phyloP scores from a whole-genome alignment of 2,329 filamentous ascomycete species.

The Ophiostoma fasciatum region DNA sequence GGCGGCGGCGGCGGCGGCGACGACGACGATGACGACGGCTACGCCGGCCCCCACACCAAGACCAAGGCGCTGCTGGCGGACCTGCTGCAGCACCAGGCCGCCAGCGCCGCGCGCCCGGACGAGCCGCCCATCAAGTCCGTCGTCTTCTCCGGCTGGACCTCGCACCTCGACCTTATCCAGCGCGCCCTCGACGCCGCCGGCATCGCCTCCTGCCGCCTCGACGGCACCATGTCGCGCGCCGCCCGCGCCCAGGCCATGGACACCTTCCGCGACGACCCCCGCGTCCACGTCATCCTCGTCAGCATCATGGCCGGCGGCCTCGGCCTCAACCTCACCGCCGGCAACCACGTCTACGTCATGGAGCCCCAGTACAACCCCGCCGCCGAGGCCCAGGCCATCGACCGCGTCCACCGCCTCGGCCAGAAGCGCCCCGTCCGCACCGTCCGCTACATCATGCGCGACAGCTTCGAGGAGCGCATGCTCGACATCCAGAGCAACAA shows the following conservation, averaged over 20 bases:
- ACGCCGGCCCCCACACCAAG: constrained; percentile 82
- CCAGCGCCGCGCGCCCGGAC: constrained; percentile 43
- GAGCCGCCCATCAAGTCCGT: constrained; percentile 80
- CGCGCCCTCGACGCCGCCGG: constrained; percentile 54
- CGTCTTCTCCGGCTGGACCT: constrained; percentile 92
- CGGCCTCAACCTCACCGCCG: constrained; percentile 78
- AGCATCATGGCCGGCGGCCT: constrained; percentile 87
- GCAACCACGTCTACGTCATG: constrained; percentile 87
- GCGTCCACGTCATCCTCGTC: constrained; percentile 68
- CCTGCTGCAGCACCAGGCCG: constrained; percentile 47
- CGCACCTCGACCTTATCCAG: constrained; percentile 83
- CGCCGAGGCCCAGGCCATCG: constrained; percentile 84
- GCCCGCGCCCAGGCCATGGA: constrained; percentile 64
- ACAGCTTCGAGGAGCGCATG: constrained; percentile 92
- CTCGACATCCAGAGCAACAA: constrained; percentile 82
- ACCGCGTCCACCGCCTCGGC: constrained; percentile 81
- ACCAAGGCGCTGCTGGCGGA: constrained; percentile 69
- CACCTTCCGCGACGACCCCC: constrained; percentile 56
- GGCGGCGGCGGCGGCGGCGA: constrained; percentile 19
- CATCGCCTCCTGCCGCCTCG: constrained; percentile 66
- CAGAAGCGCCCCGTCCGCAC: constrained; percentile 84
- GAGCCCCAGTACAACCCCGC: constrained; percentile 96
- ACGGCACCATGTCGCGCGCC: constrained; percentile 71
- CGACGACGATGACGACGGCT: constrained; percentile 42
- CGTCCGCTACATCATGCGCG: constrained; percentile 74